Evolutionary conservation across 2,329 filamentous ascomycete genomes (phyloP), one percentile per base, ranked within the genome.

Genomic region (Colletotrichum scovillei): DNA sequence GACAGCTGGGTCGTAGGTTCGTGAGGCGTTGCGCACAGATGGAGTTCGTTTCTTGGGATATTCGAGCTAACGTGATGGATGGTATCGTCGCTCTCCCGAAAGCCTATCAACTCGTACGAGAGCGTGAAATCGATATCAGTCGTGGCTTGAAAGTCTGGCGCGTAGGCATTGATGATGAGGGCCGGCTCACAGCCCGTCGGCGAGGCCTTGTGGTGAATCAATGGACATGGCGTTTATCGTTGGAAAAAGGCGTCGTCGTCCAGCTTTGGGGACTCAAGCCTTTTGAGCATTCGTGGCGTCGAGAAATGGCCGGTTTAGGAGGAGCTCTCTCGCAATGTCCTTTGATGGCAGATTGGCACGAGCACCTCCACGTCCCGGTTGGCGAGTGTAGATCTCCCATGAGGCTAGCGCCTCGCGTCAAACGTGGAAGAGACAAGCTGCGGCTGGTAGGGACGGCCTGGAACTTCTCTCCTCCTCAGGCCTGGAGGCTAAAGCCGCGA

Each of bases 21-120:
- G 32, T 52, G 58, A 32, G 59, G 65, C 59, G 66, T 69, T 46
- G 67, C 70, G 67, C 70, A 70, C 70, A 73, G 67, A 73, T 73
- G 60, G 32, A 69, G 22, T 70, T 65, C 32, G 35, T 73, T 49
- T 24, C 35, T 57, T 22, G 9, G 16, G 16, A 28, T 22, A 62
- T 19, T 60, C 19, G 22, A 57, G 16, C 32, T 26, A 49, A 30
- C n/a, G 12, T 57, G 26, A 32, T 42, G 24, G 19, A 62, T 55
- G 32, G 52, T 7, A 38, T 60, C 46, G 26, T 67, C 53, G 60
- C 30, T 60, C 59, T 69, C 35, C 26, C 4, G 49, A 55, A 4
- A 28, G 30, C 19, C 49, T 60, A n/a, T 56, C 58, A 64, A 35
- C 42, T 69, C 60, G 66, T 60, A 70, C 35, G 67, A 65, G 66